Conservation (phyloP, 108 stramenopile genomes). For the Fistulifera solaris region DNA sequence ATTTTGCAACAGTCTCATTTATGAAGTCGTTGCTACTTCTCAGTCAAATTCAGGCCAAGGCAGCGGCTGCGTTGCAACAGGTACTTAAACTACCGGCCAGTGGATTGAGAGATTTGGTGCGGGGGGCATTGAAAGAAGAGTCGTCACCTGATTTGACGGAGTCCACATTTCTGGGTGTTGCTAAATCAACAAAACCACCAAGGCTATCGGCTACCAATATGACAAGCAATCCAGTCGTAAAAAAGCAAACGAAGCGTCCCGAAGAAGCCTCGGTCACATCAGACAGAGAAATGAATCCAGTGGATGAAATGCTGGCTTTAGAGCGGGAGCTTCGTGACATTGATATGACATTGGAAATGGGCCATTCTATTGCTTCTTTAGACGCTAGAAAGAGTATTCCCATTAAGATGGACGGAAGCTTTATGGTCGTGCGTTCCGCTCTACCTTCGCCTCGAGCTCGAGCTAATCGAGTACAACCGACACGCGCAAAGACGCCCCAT, state of each 20-base stretch:
- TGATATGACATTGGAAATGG: constrained; percentile 75
- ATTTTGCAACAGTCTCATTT: constrained; percentile 14
- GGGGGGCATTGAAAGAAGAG: constrained; percentile 53
- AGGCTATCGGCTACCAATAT: not conserved
- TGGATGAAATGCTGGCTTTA: constrained; percentile 69
- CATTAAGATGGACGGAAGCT: constrained; percentile 60
- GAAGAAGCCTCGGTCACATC: not conserved
- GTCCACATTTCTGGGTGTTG: constrained; percentile 64
- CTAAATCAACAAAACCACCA: constrained; percentile 1
- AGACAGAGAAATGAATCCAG: constrained; percentile 8
- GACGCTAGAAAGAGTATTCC: constrained; percentile 32
- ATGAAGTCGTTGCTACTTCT: constrained; percentile 37
- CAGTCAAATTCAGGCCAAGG: constrained; percentile 48
- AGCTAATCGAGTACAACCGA: constrained; percentile 70
- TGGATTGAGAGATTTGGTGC: constrained; percentile 63
- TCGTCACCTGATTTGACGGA: constrained; percentile 67
- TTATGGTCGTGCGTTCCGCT: constrained; percentile 64
- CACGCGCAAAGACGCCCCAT: not conserved
- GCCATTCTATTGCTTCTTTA: constrained; percentile 63
- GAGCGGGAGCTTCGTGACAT: constrained; percentile 73
- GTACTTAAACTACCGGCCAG: constrained; percentile 16
- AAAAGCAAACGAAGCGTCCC: not conserved
- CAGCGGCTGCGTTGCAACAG: constrained; percentile 30
- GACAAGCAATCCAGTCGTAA: not conserved
- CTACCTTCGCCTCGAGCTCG: constrained; percentile 30